Evolutionary conservation across 352 stramenopile genomes (phyloP), one percentile per base, ranked within the genome.

Genomic region (Pythium dissotocum): DNA sequence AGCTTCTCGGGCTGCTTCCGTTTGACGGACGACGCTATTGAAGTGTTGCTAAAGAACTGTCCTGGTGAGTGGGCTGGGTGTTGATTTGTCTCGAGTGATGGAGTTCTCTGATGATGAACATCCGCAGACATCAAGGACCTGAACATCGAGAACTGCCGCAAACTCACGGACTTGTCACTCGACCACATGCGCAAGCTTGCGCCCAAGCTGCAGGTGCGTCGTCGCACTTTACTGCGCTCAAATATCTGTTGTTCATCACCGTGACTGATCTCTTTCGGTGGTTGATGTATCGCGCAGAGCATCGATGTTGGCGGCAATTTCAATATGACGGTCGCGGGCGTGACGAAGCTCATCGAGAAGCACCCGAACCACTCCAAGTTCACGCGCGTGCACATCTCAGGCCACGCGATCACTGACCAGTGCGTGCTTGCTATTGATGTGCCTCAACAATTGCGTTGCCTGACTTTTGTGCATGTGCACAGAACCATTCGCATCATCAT

Each of bases 281-380:
- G 24, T 18, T 28, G 10, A 18, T 58, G 57, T 46, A 4, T 54
- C 12, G 30, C 35, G 5, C 52, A 96, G 86, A 90, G 86, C 67
- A 85, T 97, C 58, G 89, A 97, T 52, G 58, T 97, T 3, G 85
- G 89, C 14, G 89, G 89, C 7, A 90, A 95, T 70, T 95, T 95
- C 65, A 97, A 97, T 72, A 97, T 97, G 89, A 95, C 88, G 33
- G 80, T 97, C 63, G 52, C 72, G 12, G 89, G 83, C 40, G 91
- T 97, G 71, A 95, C 85, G 10, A 93, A 92, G 72, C 77, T 97
- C 32, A 92, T 97, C 64, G 89, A 97, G 58, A 93, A 91, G 71
- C 89, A 97, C 56, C 86, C 85, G 51, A 97, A 97, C 61, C 89
- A 95, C 69, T 92, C 89, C 72, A 94, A 94, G 70, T 95, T 97